Base-by-base conservation (phyloP, 148 eudicot species). In the Beta vulgaris region DNA sequence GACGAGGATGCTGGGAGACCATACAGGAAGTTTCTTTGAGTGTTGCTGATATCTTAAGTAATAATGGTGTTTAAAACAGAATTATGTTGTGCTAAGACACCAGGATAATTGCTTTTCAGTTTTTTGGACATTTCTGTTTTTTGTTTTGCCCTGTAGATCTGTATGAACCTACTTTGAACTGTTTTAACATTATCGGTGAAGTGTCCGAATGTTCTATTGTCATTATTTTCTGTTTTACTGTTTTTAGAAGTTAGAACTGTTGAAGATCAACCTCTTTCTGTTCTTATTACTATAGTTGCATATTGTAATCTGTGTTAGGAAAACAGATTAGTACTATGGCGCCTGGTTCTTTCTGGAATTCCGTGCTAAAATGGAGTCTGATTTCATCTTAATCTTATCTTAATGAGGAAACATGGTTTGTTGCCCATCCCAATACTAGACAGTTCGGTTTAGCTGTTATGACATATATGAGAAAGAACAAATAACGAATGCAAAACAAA, bases 1-100 rank as follows among this genome's bases (percentile, higher is more conserved):
- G 96, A 91, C 37, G 96, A 91, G 85, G 96, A 91, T 76, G 91
- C 91, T 62, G 89, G 89, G 78, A 84, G 96, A 79, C 92, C 96
- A 34, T 80, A 87, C 80, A 80, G 96, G 79, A 91, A 91, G 81
- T 91, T 91, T 80, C 74, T 86, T 46, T 85, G 76, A 83, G 77
- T 55, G 58, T 49, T 64, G 57, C 55, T 28, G 58, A 6, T 8
- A 49, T 10, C 28, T 28, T 68, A 23, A 34, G 69, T 58, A 88
- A 82, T 84, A 84, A 85, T 60, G 78, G 85, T 66, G 71, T 32
- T 68, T 64, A 31, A 57, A 63, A 43, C 59, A 66, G 44, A 73
- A 68, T 69, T 46, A 46, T 42, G 51, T 68, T 76, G 61, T 79
- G 43, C 73, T 68, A 14, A n/a, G 76, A 55, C 76, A 53, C 73